Conservation (phyloP, 176 grass and related monocot genomes). For the Juncus effusus region DNA sequence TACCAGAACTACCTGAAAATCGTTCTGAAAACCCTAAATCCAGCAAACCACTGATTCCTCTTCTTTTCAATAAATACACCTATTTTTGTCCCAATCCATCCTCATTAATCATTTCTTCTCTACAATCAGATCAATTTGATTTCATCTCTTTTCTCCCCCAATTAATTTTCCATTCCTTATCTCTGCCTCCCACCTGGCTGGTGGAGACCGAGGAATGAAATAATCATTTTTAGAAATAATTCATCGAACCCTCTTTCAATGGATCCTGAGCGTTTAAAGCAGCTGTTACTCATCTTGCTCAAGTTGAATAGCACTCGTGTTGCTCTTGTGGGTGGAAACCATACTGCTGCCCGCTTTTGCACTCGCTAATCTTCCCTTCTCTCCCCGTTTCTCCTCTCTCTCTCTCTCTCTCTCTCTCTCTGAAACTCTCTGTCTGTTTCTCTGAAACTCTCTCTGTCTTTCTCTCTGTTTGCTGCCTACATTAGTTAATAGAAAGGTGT, state of each 20-base stretch:
- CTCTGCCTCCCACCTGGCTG: constrained; percentile 26
- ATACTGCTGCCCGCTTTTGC: constrained; percentile 55
- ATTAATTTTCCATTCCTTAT: no score
- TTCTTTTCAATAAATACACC: no score
- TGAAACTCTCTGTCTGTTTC: not conserved
- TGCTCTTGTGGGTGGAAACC: constrained; percentile 50
- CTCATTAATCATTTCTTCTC: no score
- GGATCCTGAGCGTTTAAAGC: constrained; percentile 29
- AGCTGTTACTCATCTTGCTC: constrained; percentile 40
- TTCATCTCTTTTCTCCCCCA: no score
- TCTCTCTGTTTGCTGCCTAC: not conserved
- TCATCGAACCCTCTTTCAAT: constrained; percentile 25
- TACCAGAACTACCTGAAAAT: no score
- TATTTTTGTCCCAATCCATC: no score
- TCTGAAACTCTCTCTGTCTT: constrained; percentile 7
- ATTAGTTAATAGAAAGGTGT: constrained; percentile 24
- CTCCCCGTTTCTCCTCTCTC: not conserved
- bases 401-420: constrained; percentile 16
- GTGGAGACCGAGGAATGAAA: constrained; percentile 35
- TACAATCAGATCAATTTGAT: no score
- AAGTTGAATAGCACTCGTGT: constrained; percentile 32
- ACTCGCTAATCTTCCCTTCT: constrained; percentile 29
- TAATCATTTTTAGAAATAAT: constrained; percentile 19
- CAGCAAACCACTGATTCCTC: no score
- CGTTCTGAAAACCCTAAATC: no score